Conservation (phyloP, 768 basidiomycete species). For the Pulveroboletus frians region DNA sequence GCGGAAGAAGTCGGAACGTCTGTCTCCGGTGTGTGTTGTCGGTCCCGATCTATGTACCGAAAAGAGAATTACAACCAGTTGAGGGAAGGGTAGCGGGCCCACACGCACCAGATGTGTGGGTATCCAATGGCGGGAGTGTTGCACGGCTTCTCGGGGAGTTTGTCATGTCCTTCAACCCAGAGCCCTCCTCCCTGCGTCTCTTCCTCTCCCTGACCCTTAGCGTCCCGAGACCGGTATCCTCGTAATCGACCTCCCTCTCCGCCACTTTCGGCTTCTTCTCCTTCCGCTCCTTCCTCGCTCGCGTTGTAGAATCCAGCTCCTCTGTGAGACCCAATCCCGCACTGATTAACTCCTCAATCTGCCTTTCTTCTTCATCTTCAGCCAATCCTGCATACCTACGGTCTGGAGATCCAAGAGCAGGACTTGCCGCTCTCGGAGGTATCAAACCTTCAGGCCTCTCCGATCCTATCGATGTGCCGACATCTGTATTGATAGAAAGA, state of each 20-base stretch:
- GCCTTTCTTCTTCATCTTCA: conserved; percentile 53
- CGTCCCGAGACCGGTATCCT: conserved; percentile 22
- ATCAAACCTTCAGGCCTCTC: conserved; percentile 31
- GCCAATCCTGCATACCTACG: conserved; percentile 51
- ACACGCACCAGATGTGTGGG: conserved; percentile 33
- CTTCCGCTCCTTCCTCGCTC: conserved; percentile 43
- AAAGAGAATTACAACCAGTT: conserved; percentile 3
- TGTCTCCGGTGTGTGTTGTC: conserved; percentile 33
- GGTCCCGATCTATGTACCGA: conserved; percentile 31
- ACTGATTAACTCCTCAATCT: conserved; percentile 25
- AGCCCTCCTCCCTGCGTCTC: conserved; percentile 35
- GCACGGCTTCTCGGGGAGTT: conserved; percentile 45
- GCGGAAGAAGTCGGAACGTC: conserved; percentile 35
- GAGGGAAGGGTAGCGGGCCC: neutral
- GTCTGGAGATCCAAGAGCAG: conserved; percentile 60
- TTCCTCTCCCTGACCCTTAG: conserved; percentile 36
- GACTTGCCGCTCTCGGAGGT: conserved; percentile 56
- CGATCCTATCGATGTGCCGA: conserved; percentile 26
- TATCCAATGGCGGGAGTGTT: conserved; percentile 35
- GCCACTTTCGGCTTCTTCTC: conserved; percentile 24
- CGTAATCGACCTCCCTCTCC: conserved; percentile 17
- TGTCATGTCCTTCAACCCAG: conserved; percentile 57
- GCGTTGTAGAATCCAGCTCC: conserved; percentile 14
- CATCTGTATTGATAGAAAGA: conserved; percentile 37
- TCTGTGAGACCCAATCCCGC: conserved; percentile 12